Evolutionary conservation across 768 basidiomycete genomes (phyloP).

Genomic region (Leccinum subtestaceum): DNA sequence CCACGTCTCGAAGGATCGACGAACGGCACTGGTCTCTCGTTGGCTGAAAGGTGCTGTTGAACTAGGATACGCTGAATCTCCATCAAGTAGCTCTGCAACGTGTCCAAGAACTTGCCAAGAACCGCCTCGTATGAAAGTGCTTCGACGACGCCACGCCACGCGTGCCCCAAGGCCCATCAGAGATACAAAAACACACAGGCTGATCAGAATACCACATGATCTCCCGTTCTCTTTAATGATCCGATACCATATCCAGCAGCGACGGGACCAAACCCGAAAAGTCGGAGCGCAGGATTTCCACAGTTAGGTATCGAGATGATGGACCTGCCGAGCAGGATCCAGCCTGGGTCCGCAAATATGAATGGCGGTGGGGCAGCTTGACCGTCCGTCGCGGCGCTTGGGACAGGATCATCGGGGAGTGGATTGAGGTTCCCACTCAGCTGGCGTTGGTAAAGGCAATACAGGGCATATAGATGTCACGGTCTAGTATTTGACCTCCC

Average conservation of each 20-base stretch:
- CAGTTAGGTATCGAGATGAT: conserved; percentile 96
- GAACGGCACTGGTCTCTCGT: conserved; percentile 79
- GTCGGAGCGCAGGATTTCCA: conserved; percentile 87
- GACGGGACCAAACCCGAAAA: conserved; percentile 92
- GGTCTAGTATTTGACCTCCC: conserved; percentile 39
- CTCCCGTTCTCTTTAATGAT: conserved; percentile 94
- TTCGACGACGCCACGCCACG: conserved; percentile 86
- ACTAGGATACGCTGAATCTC: conserved; percentile 83
- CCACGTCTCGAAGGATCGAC: conserved; percentile 78
- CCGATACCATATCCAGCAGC: conserved; percentile 94
- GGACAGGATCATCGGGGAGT: conserved; percentile 37
- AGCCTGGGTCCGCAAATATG: conserved; percentile 89
- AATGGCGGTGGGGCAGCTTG: conserved; percentile 39
- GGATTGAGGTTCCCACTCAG: conserved; percentile 44
- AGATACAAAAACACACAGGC: neutral
- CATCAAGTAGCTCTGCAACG: conserved; percentile 73
- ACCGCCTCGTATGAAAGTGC: conserved; percentile 89
- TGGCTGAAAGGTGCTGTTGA: conserved; percentile 77
- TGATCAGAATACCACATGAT: conserved; percentile 55
- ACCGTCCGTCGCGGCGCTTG: conserved; percentile 5
- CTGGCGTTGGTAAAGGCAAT: conserved; percentile 87
- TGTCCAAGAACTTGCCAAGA: conserved; percentile 54
- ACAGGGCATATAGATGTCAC: conserved; percentile 80
- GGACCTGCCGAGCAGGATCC: conserved; percentile 73
- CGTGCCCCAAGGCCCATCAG: neutral